Evolutionary conservation across 768 basidiomycete genomes (phyloP).

Genomic region (Hypholoma fasciculare): DNA sequence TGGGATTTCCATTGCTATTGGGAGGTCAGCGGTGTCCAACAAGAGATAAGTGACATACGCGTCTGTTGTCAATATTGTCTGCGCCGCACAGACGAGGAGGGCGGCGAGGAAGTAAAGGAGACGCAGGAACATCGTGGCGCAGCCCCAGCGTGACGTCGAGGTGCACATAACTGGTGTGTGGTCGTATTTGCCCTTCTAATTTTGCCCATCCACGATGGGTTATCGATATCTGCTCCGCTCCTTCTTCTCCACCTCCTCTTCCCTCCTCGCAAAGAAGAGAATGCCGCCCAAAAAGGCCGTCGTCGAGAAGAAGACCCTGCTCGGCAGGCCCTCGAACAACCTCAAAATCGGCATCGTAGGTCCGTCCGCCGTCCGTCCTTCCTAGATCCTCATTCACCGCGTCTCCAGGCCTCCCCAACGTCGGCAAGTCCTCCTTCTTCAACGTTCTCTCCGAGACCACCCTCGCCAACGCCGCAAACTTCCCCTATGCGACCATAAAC

Average conservation of each 20-base stretch:
- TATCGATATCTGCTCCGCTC: conserved; percentile 21
- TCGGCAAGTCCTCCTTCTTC: conserved; percentile 99
- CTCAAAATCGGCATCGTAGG: conserved; percentile 99
- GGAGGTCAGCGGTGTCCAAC: neutral
- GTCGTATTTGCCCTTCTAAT: conserved; percentile 20
- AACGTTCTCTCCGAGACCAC: conserved; percentile 93
- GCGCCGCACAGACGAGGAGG: conserved; percentile 32
- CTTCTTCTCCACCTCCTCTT: conserved; percentile 11
- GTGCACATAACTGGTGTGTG: neutral
- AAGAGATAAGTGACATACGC: conserved; percentile 33
- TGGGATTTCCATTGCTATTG: conserved; percentile 43
- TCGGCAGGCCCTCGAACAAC: conserved; percentile 95
- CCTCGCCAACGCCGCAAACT: conserved; percentile 94
- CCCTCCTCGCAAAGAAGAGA: conserved; percentile 54
- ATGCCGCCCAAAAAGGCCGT: conserved; percentile 93
- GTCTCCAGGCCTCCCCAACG: conserved; percentile 81
- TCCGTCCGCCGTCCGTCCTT: conserved; percentile 40
- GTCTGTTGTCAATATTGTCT: conserved; percentile 49
- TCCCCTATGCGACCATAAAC: conserved; percentile 93
- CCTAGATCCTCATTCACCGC: conserved; percentile 18
- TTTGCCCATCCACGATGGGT: conserved; percentile 20
- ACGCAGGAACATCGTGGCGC: conserved; percentile 18
- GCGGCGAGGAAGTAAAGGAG: conserved; percentile 20
- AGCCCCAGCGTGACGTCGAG: neutral
- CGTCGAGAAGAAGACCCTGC: conserved; percentile 81